phyloP scores from a whole-genome alignment of 805 yeast genomes.

The Sungouiella blattae region DNA sequence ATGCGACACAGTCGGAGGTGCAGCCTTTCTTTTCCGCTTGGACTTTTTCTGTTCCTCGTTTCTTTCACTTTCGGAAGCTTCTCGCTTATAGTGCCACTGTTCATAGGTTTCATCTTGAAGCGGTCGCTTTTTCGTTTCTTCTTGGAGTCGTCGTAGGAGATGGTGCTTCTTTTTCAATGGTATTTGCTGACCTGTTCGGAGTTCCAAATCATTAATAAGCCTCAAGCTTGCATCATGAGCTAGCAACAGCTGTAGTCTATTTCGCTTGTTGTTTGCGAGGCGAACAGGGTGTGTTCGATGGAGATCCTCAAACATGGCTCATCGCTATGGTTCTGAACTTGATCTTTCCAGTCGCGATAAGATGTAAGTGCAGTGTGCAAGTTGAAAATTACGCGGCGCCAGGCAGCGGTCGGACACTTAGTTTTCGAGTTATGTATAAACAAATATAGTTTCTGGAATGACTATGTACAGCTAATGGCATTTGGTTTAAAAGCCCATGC shows the following conservation, averaged over 20 bases:
- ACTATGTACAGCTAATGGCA: constrained; percentile 6
- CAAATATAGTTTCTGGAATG: neutral
- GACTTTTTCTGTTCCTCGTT: neutral
- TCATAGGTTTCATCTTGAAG: constrained; percentile 14
- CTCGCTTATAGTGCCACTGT: constrained; percentile 8
- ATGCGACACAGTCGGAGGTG: too few species aligned
- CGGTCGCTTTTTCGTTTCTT: constrained; percentile 7
- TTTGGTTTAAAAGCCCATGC: constrained; percentile 32
- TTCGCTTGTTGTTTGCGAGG: constrained; percentile 4
- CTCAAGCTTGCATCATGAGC: constrained; percentile 3
- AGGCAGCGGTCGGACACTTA: too few species aligned
- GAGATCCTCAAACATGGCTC: constrained; percentile 13
- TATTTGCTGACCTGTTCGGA: constrained; percentile 8
- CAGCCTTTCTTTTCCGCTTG: too few species aligned
- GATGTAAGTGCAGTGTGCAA: too few species aligned
- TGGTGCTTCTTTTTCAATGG: constrained; percentile 8
- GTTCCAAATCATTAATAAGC: constrained; percentile 5
- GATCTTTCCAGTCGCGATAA: too few species aligned
- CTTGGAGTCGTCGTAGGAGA: constrained; percentile 15
- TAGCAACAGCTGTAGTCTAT: constrained; percentile 7
- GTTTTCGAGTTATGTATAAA: too few species aligned
- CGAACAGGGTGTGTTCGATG: constrained; percentile 2
- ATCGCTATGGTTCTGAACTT: too few species aligned
- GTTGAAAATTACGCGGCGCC: too few species aligned
- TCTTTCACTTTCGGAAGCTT: neutral